These are phyloP conservation scores for Caryopteris hybrid DNA, from an alignment of 305 asterid species.

Conservation along the genomic window DNA sequence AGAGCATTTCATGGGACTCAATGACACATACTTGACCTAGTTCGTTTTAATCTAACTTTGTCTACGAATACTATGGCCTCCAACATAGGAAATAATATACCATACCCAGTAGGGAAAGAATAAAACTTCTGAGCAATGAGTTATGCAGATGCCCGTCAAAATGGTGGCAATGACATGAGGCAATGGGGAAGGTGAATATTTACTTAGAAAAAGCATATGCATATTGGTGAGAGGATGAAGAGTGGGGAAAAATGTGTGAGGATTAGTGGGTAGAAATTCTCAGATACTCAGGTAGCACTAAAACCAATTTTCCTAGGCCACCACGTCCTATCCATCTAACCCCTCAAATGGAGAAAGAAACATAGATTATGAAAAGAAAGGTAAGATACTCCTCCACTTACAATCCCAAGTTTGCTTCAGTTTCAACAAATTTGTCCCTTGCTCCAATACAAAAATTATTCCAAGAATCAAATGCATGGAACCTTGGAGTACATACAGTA, in stretches of 20 bases:
- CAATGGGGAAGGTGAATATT: not conserved
- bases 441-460: not conserved
- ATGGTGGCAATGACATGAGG: not conserved
- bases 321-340: not conserved
- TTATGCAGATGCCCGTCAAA: not conserved
- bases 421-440: not conserved
- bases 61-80: not conserved
- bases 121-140: not conserved
- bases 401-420: not conserved
- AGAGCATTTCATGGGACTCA: not conserved
- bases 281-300: not conserved
- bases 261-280: not conserved
- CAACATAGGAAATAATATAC: not conserved
- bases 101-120: not conserved
- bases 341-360: not conserved
- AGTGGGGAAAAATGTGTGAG: not conserved
- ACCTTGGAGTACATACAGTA: no score
- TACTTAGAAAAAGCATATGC: not conserved
- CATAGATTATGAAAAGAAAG: not conserved
- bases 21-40: not conserved
- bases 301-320: not conserved
- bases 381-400: not conserved
- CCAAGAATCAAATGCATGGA: not conserved
- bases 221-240: not conserved
- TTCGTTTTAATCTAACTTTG: not conserved